Percentiles rank a stretch among this genome's conserved stretches.
Evolutionary conservation across 148 eudicot genomes (phyloP).

Genomic region (Heliamphora exappendiculata): DNA sequence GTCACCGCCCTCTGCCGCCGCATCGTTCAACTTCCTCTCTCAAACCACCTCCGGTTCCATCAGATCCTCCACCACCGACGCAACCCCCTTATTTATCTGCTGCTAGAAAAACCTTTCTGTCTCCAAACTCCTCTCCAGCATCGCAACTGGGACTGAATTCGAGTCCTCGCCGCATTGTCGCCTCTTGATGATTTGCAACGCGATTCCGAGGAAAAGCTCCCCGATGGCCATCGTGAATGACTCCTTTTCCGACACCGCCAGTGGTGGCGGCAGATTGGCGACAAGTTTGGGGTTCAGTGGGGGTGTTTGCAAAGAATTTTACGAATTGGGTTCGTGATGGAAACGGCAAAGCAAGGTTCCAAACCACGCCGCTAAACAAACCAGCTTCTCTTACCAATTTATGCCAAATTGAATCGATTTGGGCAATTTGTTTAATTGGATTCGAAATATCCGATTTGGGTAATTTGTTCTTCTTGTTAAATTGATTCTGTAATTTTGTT

Average conservation of each 20-base stretch:
- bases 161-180: slow-evolving; percentile 7
- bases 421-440: no score
- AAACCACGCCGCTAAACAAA: no score
- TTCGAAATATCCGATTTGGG: no score
- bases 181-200: slow-evolving; percentile 37
- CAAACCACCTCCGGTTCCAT: slow-evolving; percentile 63
- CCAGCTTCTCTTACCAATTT: no score
- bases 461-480: no score
- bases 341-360: no score
- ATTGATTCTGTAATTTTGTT: no score
- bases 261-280: slow-evolving; percentile 18
- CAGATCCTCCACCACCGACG: slow-evolving; percentile 51
- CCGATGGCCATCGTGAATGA: slow-evolving; percentile 71
- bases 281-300: slow-evolving; percentile 14
- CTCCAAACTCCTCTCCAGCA: slow-evolving; percentile 32
- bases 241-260: slow-evolving; percentile 33
- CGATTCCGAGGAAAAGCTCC: slow-evolving; percentile 71
- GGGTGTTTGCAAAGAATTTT: slow-evolving; percentile 25
- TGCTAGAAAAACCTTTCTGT: slow-evolving; percentile 20
- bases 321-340: slow-evolving; percentile 12
- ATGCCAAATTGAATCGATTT: no score
- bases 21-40: slow-evolving; percentile 79
- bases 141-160: slow-evolving; percentile 10
- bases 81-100: slow-evolving; percentile 37
- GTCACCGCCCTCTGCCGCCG: slow-evolving; percentile 40